Conservation (phyloP, 2,329 filamentous ascomycete genomes). For the Stagonosporopsis cucurbitacearum region DNA sequence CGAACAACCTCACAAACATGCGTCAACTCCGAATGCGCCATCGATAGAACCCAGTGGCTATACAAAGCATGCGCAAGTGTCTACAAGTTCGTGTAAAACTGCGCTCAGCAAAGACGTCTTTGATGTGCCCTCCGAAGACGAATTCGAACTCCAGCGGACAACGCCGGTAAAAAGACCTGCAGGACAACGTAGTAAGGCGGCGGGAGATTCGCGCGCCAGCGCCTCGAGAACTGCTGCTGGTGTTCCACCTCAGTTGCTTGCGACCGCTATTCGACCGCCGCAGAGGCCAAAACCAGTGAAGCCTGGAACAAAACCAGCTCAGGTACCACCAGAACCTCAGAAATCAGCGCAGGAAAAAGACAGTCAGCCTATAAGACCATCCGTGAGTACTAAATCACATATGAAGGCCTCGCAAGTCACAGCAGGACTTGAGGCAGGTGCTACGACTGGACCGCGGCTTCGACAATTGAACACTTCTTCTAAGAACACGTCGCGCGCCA, state of each 20-base stretch:
- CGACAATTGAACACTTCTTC: conserved; percentile 17
- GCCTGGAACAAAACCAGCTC: conserved; percentile 9
- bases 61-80: conserved; percentile 7
- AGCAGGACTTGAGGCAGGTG: conserved; percentile 6
- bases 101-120: conserved; percentile 41
- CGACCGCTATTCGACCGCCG: conserved; percentile 13
- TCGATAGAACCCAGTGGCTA: conserved; percentile 5
- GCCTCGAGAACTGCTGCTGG: conserved; percentile 15
- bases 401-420: conserved; percentile 22
- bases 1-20: conserved; percentile 40
- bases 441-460: background rate
- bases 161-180: conserved; percentile 24
- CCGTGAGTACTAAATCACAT: background rate
- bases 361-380: background rate
- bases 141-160: conserved; percentile 19
- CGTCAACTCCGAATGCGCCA: conserved; percentile 11
- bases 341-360: conserved; percentile 1
- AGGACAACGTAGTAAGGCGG: conserved; percentile 20
- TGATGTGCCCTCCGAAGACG: conserved; percentile 52
- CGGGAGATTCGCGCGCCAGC: conserved; percentile 19
- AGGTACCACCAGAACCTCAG: conserved; percentile 9
- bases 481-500: conserved; percentile 24
- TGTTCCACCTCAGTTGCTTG: background rate
- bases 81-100: conserved; percentile 14
- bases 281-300: conserved; percentile 20